Percentiles rank a stretch among this genome's conserved stretches.
phyloP scores from a whole-genome alignment of 2,329 filamentous ascomycete genomes.

The Juglanconis oblonga region DNA sequence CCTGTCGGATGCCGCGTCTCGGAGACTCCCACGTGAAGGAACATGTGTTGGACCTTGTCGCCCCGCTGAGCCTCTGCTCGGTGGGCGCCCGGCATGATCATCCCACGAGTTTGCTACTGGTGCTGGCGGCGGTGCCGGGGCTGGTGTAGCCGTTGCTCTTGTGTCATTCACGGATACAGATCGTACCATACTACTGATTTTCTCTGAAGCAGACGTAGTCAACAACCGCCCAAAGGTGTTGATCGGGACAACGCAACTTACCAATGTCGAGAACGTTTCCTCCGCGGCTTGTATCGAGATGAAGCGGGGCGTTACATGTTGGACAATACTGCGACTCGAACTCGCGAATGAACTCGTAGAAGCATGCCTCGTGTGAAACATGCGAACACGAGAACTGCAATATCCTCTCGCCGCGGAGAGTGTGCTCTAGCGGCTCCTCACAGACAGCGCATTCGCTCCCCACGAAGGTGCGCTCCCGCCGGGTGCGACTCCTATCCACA shows the following conservation, averaged over 20 bases:
- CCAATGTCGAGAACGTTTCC: slow-evolving; percentile 91
- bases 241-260: slow-evolving; percentile 41
- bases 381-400: slow-evolving; percentile 96
- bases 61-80: slow-evolving; percentile 45
- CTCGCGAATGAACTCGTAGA: slow-evolving; percentile 97
- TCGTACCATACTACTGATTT: slow-evolving; percentile 89
- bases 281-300: slow-evolving; percentile 86
- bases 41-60: slow-evolving; percentile 29
- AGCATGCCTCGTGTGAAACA: slow-evolving; percentile 96
- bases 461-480: slow-evolving; percentile 91
- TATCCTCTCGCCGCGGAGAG: slow-evolving; percentile 86
- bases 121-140: slow-evolving; percentile 52
- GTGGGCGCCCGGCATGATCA: slow-evolving; percentile 52
- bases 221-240: too few relatives aligned
- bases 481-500: slow-evolving; percentile 72
- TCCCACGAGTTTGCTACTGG: slow-evolving; percentile 61
- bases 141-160: slow-evolving; percentile 49
- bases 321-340: slow-evolving; percentile 93
- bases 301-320: slow-evolving; percentile 85
- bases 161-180: slow-evolving; percentile 70
- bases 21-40: slow-evolving; percentile 36
- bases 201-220: slow-evolving; percentile 60
- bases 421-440: slow-evolving; percentile 95
- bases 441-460: slow-evolving; percentile 94
- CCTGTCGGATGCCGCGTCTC: slow-evolving; percentile 48